Evolutionary conservation across 2,329 filamentous ascomycete species (phyloP), one percentile per base, ranked within the genome.

Genomic region (Ophiostoma piceae): DNA sequence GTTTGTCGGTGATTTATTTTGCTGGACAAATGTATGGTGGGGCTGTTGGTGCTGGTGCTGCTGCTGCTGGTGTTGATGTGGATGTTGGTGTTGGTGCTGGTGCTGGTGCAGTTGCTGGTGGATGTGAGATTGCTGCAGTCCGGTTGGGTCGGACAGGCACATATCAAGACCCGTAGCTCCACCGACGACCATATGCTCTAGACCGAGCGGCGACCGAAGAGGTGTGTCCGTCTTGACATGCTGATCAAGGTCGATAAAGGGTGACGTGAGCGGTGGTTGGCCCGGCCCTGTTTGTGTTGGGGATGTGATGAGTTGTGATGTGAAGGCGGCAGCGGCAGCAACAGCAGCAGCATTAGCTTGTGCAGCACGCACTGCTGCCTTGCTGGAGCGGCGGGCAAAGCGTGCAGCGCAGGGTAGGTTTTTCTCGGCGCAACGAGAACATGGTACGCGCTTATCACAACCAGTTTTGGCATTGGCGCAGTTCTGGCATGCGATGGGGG

Each of bases 391-490:
- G 32, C 84, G 79, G 1, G 84, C 83, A 75, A 82, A 85, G 16
- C 84, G 79, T 1, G 82, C 80, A 4, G 80, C 80, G 73, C 84
- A 82, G 1, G 78, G 75, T n/a, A 84, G 75, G 70, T 80, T 81
- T 75, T 84, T 84, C 64, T 84, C 81, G 6, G 78, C 76, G 70
- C 83, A 85, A 69, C 82, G 78, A n/a, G 80, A 78, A 72, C 83
- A 85, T 0, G 83, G 83, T 0, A 82, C 79, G 69, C 78, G 77
- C 74, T 84, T 85, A 71, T 84, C 82, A 70, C 83, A 85, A 8
- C 81, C 82, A 1, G 82, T 84, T 75, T 85, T 84, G 41, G 82
- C 83, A 72, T 78, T 82, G 39, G 82, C 81, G 70, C 83, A 85
- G 71, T 82, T 82, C 62, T 79, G 77, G 74, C 83, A 85, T 3